Evolutionary conservation across 805 yeast species (phyloP).

Genomic region (Wickerhamiella slavikovae): DNA sequence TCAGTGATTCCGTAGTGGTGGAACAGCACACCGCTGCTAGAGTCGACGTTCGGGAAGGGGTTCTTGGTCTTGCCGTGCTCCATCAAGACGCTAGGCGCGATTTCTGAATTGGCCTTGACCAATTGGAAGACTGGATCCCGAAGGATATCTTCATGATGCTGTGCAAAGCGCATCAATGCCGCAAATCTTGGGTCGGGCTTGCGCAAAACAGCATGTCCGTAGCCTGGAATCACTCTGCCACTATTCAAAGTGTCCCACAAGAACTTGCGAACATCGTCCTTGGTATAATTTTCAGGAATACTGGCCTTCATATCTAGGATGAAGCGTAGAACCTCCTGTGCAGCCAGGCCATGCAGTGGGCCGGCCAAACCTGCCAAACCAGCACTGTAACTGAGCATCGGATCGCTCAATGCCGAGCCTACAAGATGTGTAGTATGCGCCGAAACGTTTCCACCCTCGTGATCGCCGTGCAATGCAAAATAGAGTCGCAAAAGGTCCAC

Average conservation of each 20-base stretch:
- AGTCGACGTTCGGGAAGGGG: slow-evolving; percentile 73
- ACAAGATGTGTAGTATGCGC: slow-evolving; percentile 70
- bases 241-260: slow-evolving; percentile 52
- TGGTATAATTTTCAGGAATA: slow-evolving; percentile 19
- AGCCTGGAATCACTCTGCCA: slow-evolving; percentile 71
- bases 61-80: slow-evolving; percentile 71
- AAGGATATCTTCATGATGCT: slow-evolving; percentile 30
- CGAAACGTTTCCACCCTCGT: slow-evolving; percentile 71
- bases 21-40: slow-evolving; percentile 58
- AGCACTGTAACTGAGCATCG: slow-evolving; percentile 54
- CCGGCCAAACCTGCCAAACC: slow-evolving; percentile 75
- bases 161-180: slow-evolving; percentile 53
- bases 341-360: slow-evolving; percentile 70
- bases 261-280: slow-evolving; percentile 38
- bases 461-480: slow-evolving; percentile 59
- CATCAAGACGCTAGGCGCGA: slow-evolving; percentile 56
- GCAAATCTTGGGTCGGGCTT: slow-evolving; percentile 66
- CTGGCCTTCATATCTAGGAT: slow-evolving; percentile 34
- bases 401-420: slow-evolving; percentile 62
- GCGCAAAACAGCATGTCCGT: slow-evolving; percentile 74
- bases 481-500: slow-evolving; percentile 52
- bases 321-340: slow-evolving; percentile 68
- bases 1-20: slow-evolving; percentile 64
- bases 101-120: slow-evolving; percentile 41
- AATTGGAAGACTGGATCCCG: slow-evolving; percentile 44